Evolutionary conservation across 345 rosid genomes (phyloP).

Genomic region (Corymbia maculata): DNA sequence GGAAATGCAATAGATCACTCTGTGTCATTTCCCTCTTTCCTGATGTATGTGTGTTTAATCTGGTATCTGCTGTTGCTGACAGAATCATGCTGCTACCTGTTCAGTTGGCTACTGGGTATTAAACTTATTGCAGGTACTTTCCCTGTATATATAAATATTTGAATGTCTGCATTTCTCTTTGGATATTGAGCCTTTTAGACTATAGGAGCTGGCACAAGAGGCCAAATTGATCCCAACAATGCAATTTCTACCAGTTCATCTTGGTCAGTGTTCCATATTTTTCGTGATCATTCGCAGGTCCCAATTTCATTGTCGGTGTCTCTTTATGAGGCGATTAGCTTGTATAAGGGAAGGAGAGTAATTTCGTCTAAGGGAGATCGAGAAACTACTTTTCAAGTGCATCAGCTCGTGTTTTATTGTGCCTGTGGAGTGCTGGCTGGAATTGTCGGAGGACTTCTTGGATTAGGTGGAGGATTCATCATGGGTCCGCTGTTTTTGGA

Average conservation of each 20-base stretch:
- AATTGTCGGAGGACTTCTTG: slow-evolving; percentile 33
- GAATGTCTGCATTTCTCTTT: not conserved
- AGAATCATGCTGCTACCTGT: slow-evolving; percentile 29
- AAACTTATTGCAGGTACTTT: slow-evolving; percentile 33
- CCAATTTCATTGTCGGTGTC: slow-evolving; percentile 19
- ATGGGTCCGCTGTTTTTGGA: slow-evolving; percentile 37
- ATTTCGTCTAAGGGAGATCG: slow-evolving; percentile 30
- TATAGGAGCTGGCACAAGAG: not conserved
- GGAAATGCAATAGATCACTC: not conserved
- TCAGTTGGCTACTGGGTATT: slow-evolving; percentile 35
- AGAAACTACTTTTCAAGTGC: slow-evolving; percentile 5
- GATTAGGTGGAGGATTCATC: slow-evolving; percentile 35
- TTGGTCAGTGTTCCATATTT: not conserved
- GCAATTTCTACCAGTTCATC: not conserved
- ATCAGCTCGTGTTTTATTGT: slow-evolving; percentile 11
- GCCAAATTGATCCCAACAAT: not conserved
- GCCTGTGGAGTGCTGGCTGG: slow-evolving; percentile 23
- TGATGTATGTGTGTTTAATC: not conserved
- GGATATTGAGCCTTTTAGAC: not conserved
- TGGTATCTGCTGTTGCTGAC: not conserved
- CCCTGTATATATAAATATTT: not conserved
- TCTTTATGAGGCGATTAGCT: slow-evolving; percentile 20
- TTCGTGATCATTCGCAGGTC: slow-evolving; percentile 1
- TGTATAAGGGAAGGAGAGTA: slow-evolving; percentile 26
- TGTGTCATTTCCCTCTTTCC: not conserved